Percentiles rank a stretch among this genome's conserved stretches.
Conservation (phyloP, 192 early-diverging fungal species). For the Jimgerdemannia flammicorona region DNA sequence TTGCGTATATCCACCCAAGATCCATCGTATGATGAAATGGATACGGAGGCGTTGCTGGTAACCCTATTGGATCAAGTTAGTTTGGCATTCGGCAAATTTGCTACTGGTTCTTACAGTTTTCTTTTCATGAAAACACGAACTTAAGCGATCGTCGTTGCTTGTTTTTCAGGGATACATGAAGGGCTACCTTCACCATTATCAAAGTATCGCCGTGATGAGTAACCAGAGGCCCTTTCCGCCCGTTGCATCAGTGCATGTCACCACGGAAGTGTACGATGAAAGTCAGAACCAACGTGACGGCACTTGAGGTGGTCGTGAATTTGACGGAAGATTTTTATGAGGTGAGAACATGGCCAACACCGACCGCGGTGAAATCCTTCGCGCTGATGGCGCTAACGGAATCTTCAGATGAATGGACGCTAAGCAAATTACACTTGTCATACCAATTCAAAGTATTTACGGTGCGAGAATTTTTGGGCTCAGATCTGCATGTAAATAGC, state of each 20-base stretch:
- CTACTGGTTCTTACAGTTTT: not conserved
- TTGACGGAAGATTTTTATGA: not conserved
- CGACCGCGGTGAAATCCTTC: too few species aligned
- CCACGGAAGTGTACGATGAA: not conserved
- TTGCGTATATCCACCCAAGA: constrained; percentile 22
- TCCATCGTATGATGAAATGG: constrained; percentile 21
- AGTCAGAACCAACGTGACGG: not conserved
- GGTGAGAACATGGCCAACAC: too few species aligned
- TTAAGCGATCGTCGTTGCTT: not conserved
- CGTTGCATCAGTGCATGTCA: constrained; percentile 1
- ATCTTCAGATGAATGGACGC: too few species aligned
- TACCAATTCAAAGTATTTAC: too few species aligned
- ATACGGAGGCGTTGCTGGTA: constrained; percentile 34
- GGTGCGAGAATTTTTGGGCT: too few species aligned
- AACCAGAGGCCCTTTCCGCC: constrained; percentile 40
- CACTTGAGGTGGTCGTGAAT: not conserved
- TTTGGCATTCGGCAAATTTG: not conserved
- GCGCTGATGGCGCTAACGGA: too few species aligned
- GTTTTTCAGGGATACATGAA: constrained; percentile 38
- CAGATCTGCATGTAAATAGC: too few species aligned
- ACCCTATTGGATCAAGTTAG: constrained; percentile 46
- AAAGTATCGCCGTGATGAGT: constrained; percentile 33
- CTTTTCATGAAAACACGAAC: not conserved
- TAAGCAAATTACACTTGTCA: too few species aligned
- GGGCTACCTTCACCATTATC: constrained; percentile 43